These are phyloP conservation scores for Trichosporon sp. DNA, from an alignment of 1,284 basidiomycete species.

Conservation along the genomic window DNA sequence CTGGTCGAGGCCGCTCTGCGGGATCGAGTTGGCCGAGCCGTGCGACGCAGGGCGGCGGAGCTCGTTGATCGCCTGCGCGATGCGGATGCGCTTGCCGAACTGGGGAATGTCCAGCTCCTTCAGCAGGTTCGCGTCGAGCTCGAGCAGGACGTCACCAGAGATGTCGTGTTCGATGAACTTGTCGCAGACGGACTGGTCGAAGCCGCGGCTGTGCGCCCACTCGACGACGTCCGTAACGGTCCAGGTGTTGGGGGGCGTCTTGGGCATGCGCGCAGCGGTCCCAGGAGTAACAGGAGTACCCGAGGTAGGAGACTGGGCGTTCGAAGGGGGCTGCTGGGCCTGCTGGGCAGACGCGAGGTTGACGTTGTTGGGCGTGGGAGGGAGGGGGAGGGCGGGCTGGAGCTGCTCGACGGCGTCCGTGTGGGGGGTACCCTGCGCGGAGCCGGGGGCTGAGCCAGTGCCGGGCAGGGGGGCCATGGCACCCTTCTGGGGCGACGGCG, in stretches of 20 bases:
- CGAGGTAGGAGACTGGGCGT: background rate
- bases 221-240: conserved; percentile 80
- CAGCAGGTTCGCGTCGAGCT: conserved; percentile 84
- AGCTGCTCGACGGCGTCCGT: conserved; percentile 2
- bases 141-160: conserved; percentile 90
- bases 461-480: background rate
- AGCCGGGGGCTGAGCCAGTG: background rate
- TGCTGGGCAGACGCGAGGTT: background rate
- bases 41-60: conserved; percentile 66
- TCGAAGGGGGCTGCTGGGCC: conserved; percentile 15
- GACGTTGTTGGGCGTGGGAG: background rate
- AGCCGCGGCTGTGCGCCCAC: conserved; percentile 80
- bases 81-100: conserved; percentile 89
- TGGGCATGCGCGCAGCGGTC: conserved; percentile 12
- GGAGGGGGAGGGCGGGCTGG: background rate
- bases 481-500: background rate
- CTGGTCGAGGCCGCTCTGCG: background rate
- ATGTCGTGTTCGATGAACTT: conserved; percentile 93
- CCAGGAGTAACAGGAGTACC: background rate
- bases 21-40: conserved; percentile 31
- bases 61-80: conserved; percentile 91
- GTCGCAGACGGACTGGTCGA: conserved; percentile 72
- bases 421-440: background rate
- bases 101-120: conserved; percentile 95
- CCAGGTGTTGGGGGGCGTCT: conserved; percentile 65